Evolutionary conservation across 352 stramenopile genomes (phyloP), one percentile per base, ranked within the genome.

Genomic region (Globisporangium camurandrum): DNA sequence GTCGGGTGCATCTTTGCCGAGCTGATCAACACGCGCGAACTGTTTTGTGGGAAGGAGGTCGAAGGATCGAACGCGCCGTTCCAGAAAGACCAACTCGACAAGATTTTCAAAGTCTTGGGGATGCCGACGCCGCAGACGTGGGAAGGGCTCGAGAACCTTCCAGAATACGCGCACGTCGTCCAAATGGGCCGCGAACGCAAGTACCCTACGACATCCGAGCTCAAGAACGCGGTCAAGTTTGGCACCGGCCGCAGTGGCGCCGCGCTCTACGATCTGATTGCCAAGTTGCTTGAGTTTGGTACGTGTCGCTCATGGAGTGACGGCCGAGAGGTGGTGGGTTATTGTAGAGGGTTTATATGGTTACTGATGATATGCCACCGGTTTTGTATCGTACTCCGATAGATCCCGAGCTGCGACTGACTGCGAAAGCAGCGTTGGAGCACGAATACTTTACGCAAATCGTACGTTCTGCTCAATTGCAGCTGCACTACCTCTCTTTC

Each of bases 1-100:
- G 85, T 96, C 0, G 95, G 95, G 16, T 98, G 94, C 56, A 98
- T 98, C 63, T 94, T 98, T 34, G 95, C 82, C 3, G 93, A 98
- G 68, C 68, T 95, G 40, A 82, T 95, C 24, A 94, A 95, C 54
- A 77, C 78, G 17, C 67, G 84, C 19, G 85, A 95, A 47, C 59
- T 95, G 17, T 95, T 95, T 53, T 87, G 75, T 38, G 85, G 85
- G 5, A 93, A 95, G 19, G 85, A 95, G 51, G 84, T 92, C 27
- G 78, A 94, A 38, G 81, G 78, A 5, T 88, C 77, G 9, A 93
- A 93, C 56, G 83, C 83, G 10, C 85, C 84, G 19, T 95, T 95
- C 60, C 84, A 95, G 57, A 93, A 93, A 24, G 79, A 95, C 55
- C 85, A 95, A 49, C 67, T 87, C 50, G 85, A 95, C 57, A 93